Evolutionary conservation across 2,329 filamentous ascomycete species (phyloP).

Genomic region (Furcasterigmium sp.): DNA sequence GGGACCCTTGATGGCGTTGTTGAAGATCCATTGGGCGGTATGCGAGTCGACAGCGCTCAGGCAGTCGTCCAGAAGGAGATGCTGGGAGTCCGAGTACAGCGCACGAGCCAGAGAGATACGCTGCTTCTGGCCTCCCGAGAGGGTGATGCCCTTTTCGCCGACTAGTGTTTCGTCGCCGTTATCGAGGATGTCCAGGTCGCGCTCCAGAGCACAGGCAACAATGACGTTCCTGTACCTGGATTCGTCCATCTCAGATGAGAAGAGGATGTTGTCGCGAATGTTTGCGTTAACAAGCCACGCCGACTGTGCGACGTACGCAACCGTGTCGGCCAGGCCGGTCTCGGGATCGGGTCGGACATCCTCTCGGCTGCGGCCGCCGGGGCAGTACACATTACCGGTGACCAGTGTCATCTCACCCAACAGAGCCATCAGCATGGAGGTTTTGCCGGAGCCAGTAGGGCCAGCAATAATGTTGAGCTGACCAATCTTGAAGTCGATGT

Average conservation of each 20-base stretch:
- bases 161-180: constrained; percentile 90
- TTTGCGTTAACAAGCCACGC: constrained; percentile 96
- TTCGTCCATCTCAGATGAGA: constrained; percentile 75
- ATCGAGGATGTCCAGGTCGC: constrained; percentile 84
- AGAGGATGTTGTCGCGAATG: constrained; percentile 94
- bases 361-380: constrained; percentile 79
- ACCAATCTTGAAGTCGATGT: constrained; percentile 78
- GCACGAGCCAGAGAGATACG: constrained; percentile 94
- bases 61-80: constrained; percentile 90
- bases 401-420: constrained; percentile 93
- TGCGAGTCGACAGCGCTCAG: constrained; percentile 96
- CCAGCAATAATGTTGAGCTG: constrained; percentile 90
- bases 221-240: constrained; percentile 84
- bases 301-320: constrained; percentile 94
- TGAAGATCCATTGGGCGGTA: constrained; percentile 97
- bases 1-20: constrained; percentile 82
- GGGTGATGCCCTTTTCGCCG: constrained; percentile 93
- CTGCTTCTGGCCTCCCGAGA: constrained; percentile 97
- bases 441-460: constrained; percentile 92
- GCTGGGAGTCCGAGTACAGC: constrained; percentile 90
- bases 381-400: constrained; percentile 75
- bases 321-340: constrained; percentile 82
- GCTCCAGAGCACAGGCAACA: constrained; percentile 82
- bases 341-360: constrained; percentile 76
- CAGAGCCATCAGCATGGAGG: constrained; percentile 90